Evolutionary conservation across 148 eudicot genomes (phyloP), one percentile per base, ranked within the genome.

Genomic region (Cornus florida): DNA sequence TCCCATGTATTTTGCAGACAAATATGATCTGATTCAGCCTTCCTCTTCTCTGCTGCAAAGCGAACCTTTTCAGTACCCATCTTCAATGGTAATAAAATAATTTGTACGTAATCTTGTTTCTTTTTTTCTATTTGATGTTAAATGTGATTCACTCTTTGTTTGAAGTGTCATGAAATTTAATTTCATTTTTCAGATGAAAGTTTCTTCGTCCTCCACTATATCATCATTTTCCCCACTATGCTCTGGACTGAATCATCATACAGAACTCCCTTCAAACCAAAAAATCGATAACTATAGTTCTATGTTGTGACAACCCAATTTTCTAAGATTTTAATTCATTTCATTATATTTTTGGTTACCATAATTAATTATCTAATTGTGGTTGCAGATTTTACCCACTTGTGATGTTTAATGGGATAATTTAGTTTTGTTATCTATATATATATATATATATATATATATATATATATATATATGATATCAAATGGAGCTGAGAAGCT

Each of bases 201-300:
- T 32, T 13, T 8, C 33, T 35, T 11, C 16, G 6, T 39, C 71
- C 43, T 69, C 71, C 3, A n/a, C 12, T 8, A 48, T 48, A 48
- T 48, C 53, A 48, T 48, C n/a, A 16, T 33, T 41, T 3, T 69
- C 71, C 71, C 9, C 70, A 9, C 24, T 4, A 31, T 67, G 35
- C 43, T 35, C 13, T 35, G 73, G 73, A 38, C 9, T 70, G 73
- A 19, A 70, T 70, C 73, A 70, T 39, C 23, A 38, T 10, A 39
- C 38, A 70, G 73, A 70, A 50, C 24, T 11, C 73, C 73, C 50
- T 70, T 70, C 50, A 38, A 38, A 70, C 38, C 73, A 70, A 70
- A 70, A 53, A 70, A 20, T 48, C 19, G 10, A 6, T n/a, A 70
- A 10, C 13, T n/a, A 39, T 24, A 39, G 16, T 22, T 70, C 53